Evolutionary conservation across 208 protist genomes (phyloP), one percentile per base, ranked within the genome.

Genomic region (Trypanosoma lewisi): DNA sequence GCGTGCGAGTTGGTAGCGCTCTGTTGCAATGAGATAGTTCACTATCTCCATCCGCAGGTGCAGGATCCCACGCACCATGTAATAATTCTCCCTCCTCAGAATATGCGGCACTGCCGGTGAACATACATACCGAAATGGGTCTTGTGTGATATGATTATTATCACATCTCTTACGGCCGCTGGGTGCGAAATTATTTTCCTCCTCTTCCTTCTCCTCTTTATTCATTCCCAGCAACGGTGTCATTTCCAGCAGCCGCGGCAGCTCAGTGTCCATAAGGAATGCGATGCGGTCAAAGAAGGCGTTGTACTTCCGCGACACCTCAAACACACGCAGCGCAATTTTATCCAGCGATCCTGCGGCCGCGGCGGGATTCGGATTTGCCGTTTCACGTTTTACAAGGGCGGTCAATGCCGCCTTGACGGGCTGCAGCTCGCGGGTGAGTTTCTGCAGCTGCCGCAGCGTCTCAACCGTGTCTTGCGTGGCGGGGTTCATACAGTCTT

Each of bases 11-110:
- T 52, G 61, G 31, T 67, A 47, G 12, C 85, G 80, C 12, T 79
- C 66, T n/a, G 88, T 95, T 9, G 69, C 61, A 39, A 95, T 77
- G 25, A 95, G 73, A 67, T 95, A 95, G 30, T 87, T 67, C 1
- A 95, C 75, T 62, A 95, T 83, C 37, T 95, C 88, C 11, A 89
- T 75, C 12, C 81, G 83, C 11, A 95, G 65, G 23, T 70, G 69
- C 49, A 95, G 49, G 39, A 77, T 67, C 42, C 83, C 63, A 12
- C 77, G 72, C 6, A 69, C 45, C 45, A 73, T 67, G 11, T 56
- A 45, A 55, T 87, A 78, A 51, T 89, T 81, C 39, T 73, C 74
- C 5, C 73, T 71, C 25, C 63, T 60, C 3, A 95, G 54, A 27
- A 82, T 63, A 57, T 83, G 80, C 16, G 88, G 88, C 2, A 80